phyloP scores from a whole-genome alignment of 2,329 filamentous ascomycete genomes.

The Fusarium camptoceras region DNA sequence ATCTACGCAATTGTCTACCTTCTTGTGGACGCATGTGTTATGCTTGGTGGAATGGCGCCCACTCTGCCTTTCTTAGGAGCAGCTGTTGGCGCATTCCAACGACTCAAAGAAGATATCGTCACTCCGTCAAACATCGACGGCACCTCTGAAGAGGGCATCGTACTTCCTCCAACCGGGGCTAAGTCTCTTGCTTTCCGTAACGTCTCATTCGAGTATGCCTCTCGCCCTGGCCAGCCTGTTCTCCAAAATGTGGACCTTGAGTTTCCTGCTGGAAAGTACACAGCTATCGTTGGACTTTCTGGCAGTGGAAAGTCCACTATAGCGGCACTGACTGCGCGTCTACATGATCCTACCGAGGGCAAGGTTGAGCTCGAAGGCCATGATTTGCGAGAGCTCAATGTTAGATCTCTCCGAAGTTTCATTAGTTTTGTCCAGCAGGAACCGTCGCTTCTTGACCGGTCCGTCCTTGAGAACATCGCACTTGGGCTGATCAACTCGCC shows the following conservation, averaged over 20 bases:
- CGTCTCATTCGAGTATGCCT: constrained; percentile 59
- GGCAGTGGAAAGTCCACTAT: constrained; percentile 69
- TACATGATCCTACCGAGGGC: constrained; percentile 67
- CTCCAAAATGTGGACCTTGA: constrained; percentile 59
- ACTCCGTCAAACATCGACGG: constrained; percentile 60
- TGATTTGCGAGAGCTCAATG: constrained; percentile 60
- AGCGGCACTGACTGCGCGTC: constrained; percentile 64
- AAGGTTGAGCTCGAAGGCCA: constrained; percentile 59
- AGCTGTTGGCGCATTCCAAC: constrained; percentile 67
- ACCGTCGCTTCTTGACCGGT: constrained; percentile 57
- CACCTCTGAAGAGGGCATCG: constrained; percentile 52
- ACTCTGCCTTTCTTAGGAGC: constrained; percentile 70
- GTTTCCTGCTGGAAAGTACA: constrained; percentile 60
- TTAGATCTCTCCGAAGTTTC: constrained; percentile 55
- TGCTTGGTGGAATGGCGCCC: constrained; percentile 71
- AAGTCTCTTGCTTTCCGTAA: constrained; percentile 50
- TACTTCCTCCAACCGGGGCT: constrained; percentile 57
- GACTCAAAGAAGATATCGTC: constrained; percentile 68
- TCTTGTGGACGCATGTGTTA: constrained; percentile 71
- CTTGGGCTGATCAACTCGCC: constrained; percentile 54
- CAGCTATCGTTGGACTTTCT: constrained; percentile 67
- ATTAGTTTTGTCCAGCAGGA: constrained; percentile 60
- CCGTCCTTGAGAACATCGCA: constrained; percentile 63
- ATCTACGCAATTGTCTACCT: constrained; percentile 64
- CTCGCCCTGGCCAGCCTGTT: constrained; percentile 55